Evolutionary conservation across 2,329 filamentous ascomycete species (phyloP), one percentile per base, ranked within the genome.

Genomic region (Aplosporella prunicola): DNA sequence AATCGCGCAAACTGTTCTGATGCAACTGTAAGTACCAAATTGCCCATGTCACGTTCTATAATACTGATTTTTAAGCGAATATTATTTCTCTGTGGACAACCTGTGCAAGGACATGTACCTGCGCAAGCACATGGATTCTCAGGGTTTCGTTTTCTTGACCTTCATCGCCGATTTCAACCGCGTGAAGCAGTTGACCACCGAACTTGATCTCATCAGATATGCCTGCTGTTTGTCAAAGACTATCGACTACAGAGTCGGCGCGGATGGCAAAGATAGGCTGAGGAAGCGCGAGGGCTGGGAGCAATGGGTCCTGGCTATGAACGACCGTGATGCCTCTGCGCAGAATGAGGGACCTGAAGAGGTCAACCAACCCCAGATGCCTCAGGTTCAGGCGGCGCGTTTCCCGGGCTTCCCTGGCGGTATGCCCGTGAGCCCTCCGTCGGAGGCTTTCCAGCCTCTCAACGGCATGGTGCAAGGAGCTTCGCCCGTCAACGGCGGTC

Each of bases 31-130:
- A 56, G 68, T 56, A 43, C 8, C 35, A 35, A 23, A 13, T 20
- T 20, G 9, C 11, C 11, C 2, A 20, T 24, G 26, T 11, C 33
- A 37, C 15, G 10, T 9, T 27, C n/a, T 31, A 40, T 23, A 23
- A 25, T 39, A 56, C 63, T 54, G 44, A 27, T 11, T 56, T 46
- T 72, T 53, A 73, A n/a, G 87, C 24, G 86, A 94, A 52, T 98
- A 95, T 66, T 98, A 98, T 62, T 94, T 98, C 63, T 96, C 89
- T 0, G 74, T 94, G 18, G 84, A 95, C 53, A 98, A 98, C 56
- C 71, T 96, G 33, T 83, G 85, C 71, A 95, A 94, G 62, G 91
- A 98, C 53, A 71, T 84, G 52, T 96, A 78, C 60, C 70, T 98
- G 42, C 80, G 91, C 40, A 79, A 76, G 51, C 80, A 88, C 50